Conservation (phyloP, 2,329 filamentous ascomycete genomes). For the Claviceps purpurea region DNA sequence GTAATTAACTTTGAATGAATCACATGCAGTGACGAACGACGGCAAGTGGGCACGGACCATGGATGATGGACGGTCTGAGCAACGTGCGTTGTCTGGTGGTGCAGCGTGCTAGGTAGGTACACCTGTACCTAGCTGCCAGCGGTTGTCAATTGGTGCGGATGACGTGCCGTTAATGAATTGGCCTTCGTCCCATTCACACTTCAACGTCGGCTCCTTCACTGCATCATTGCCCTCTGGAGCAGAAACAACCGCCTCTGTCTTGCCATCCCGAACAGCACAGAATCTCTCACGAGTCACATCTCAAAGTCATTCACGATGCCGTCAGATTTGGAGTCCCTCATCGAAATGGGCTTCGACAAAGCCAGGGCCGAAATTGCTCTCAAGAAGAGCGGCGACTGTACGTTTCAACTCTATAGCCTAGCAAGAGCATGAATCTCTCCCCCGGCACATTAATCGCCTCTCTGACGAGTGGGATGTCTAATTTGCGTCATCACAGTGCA, state of each 20-base stretch:
- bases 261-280: neutral
- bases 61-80: too few relatives aligned
- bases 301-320: constrained; percentile 18
- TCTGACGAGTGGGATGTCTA: neutral
- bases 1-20: too few relatives aligned
- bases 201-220: neutral
- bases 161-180: too few relatives aligned
- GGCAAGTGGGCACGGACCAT: too few relatives aligned
- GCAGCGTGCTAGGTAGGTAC: too few relatives aligned
- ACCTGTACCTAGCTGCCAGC: too few relatives aligned
- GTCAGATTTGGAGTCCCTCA: constrained; percentile 45
- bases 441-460: neutral
- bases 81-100: too few relatives aligned
- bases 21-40: too few relatives aligned
- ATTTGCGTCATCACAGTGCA: constrained; percentile 45
- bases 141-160: too few relatives aligned
- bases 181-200: neutral
- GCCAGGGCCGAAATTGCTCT: constrained; percentile 72
- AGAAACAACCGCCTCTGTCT: neutral
- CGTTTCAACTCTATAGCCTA: constrained; percentile 20
- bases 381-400: constrained; percentile 68
- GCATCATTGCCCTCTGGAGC: neutral
- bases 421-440: neutral
- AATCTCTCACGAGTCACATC: neutral
- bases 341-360: constrained; percentile 72